phyloP scores from a whole-genome alignment of 2,329 filamentous ascomycete genomes.

The Talaromyces sp. region DNA sequence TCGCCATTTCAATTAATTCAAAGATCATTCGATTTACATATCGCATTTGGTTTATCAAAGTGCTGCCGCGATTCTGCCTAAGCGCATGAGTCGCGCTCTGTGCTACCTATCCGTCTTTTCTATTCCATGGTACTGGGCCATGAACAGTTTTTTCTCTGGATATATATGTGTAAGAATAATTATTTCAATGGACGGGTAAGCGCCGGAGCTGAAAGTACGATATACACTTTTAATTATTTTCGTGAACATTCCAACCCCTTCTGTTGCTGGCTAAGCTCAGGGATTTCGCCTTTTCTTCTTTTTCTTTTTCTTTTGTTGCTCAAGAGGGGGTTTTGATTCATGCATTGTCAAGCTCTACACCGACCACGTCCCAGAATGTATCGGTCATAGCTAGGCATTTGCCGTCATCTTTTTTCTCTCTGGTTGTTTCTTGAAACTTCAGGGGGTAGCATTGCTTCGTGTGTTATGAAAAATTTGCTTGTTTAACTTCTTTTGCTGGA shows the following conservation, averaged over 20 bases:
- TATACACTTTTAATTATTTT: neutral
- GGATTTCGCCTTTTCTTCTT: neutral
- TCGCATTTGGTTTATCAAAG: neutral
- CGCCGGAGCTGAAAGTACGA: neutral
- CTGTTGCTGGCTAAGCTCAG: neutral
- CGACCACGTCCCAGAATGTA: neutral
- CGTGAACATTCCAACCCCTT: neutral
- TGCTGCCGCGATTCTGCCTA: neutral
- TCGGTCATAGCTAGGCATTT: neutral
- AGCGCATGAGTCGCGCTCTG: neutral
- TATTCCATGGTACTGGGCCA: neutral
- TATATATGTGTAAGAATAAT: constrained; percentile 8
- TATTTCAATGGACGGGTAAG: neutral
- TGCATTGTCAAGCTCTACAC: neutral
- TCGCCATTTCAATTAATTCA: neutral
- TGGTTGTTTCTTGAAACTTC: neutral
- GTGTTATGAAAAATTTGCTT: neutral
- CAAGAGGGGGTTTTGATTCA: neutral
- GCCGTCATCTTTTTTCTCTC: neutral
- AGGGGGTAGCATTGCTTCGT: neutral
- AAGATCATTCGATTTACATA: neutral
- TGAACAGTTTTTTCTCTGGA: neutral
- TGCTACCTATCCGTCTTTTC: neutral
- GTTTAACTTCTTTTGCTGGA: neutral
- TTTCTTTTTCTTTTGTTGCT: too few species aligned